phyloP scores from a whole-genome alignment of 2,329 filamentous ascomycete species.

The Neospermospora avenae region DNA sequence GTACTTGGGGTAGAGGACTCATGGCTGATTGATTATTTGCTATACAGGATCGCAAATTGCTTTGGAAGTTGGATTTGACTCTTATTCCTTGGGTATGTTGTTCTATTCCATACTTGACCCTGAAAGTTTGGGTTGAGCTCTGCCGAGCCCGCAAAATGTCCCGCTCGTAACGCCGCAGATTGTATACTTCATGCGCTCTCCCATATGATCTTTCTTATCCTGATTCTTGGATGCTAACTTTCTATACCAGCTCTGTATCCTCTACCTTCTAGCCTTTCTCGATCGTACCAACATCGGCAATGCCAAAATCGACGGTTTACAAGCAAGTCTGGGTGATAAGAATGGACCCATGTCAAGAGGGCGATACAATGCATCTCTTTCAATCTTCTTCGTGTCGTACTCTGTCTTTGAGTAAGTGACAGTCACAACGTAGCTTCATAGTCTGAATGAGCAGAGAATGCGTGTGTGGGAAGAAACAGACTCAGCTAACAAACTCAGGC shows the following conservation, averaged over 20 bases:
- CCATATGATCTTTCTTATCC: background rate
- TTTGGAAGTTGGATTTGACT: constrained; percentile 59
- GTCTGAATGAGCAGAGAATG: background rate
- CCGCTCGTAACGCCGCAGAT: background rate
- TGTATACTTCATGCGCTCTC: background rate
- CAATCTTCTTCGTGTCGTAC: constrained; percentile 87
- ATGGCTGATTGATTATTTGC: background rate
- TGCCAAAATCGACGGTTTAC: constrained; percentile 63
- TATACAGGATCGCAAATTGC: constrained; percentile 56
- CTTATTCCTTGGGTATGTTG: constrained; percentile 54
- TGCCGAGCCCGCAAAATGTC: background rate
- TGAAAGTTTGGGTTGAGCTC: background rate
- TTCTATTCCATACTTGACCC: background rate
- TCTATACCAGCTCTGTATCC: constrained; percentile 55
- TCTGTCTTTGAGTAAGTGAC: constrained; percentile 58
- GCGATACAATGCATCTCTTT: constrained; percentile 72
- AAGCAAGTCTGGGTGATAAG: constrained; percentile 47
- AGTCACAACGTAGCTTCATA: background rate
- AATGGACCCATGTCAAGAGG: constrained; percentile 48
- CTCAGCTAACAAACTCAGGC: constrained; percentile 31
- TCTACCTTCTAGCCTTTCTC: constrained; percentile 73
- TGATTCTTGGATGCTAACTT: constrained; percentile 18
- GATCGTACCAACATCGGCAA: constrained; percentile 79
- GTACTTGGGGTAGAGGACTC: background rate
- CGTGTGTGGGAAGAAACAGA: background rate